Conservation (phyloP, 306 rosid genomes). For the Spatholobus suberectus region DNA sequence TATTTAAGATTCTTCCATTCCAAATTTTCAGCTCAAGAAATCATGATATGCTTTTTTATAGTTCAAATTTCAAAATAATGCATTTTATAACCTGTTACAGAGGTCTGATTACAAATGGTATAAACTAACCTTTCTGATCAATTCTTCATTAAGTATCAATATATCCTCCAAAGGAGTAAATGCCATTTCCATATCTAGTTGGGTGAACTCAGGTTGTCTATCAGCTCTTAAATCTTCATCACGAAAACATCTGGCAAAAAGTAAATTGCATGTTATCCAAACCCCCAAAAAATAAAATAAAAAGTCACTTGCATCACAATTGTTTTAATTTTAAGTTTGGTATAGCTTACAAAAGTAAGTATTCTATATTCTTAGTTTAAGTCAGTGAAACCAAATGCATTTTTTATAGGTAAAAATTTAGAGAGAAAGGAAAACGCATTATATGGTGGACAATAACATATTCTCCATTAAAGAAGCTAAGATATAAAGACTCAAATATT, state of each 20-base stretch:
- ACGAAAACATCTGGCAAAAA: conserved; percentile 78
- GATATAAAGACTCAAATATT: conserved; percentile 20
- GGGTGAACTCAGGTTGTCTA: conserved; percentile 97
- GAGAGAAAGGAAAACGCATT: neutral
- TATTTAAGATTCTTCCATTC: neutral
- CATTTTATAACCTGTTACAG: conserved; percentile 18
- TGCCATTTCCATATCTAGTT: conserved; percentile 96
- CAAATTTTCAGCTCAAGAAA: neutral
- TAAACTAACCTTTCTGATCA: conserved; percentile 82
- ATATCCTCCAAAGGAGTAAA: conserved; percentile 92
- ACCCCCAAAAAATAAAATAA: too few species aligned
- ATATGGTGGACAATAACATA: neutral
- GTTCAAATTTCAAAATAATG: conserved; percentile 8
- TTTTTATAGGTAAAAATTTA: neutral
- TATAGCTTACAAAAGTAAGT: neutral
- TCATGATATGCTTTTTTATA: conserved; percentile 1
- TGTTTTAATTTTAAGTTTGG: neutral
- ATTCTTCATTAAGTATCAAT: conserved; percentile 87
- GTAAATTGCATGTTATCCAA: conserved; percentile 25
- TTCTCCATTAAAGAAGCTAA: conserved; percentile 5
- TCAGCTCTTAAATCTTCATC: conserved; percentile 98
- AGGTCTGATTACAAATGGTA: conserved; percentile 15
- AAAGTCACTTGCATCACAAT: conserved; percentile 15
- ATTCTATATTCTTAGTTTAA: neutral
- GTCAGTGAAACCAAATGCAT: conserved; percentile 14